Base-by-base conservation (phyloP, 1,284 basidiomycete genomes). In the Limonomyces culmigenus region DNA sequence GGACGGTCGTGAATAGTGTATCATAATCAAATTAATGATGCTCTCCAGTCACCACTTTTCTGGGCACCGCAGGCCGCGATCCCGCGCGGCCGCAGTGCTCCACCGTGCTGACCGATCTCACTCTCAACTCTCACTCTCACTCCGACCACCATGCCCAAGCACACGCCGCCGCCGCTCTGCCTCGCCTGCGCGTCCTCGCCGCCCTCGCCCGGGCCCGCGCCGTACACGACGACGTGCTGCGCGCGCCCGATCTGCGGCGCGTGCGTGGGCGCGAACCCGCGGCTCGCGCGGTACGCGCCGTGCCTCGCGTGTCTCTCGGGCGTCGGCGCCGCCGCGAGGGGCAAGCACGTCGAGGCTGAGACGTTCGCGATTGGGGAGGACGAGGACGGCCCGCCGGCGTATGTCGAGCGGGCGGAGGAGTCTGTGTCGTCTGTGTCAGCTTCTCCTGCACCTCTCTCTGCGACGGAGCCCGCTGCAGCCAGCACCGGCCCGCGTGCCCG, bases 171-270 rank as follows among this genome's bases (percentile, higher is more conserved):
- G n/a, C n/a, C n/a, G n/a, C 65, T 79, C 17, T 79, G 75, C 46
- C 62, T 77, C 12, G 66, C 74, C 6, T 79, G 75, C 47, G 72
- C 71, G 1, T 67, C 68, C 5, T 76, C 70, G 12, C 51, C 75
- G 4, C 70, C 65, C 37, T 33, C 13, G 6, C 27, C 17, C 14
- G 32, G 38, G 27, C 20, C 47, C 6, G 40, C 43, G 6, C 32
- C 51, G 3, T 69, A 68, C 53, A 50, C 56, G 4, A 78, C 75
- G 0, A 51, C 48, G 11, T 78, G 75, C 50, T 79, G 75, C 51
- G 43, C 45, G 11, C 61, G 65, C 2, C 68, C 69, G 2, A 78
- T 79, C 29, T 79, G 75, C 43, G 55, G 61, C 3, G 39, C 49
- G 2, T 79, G 75, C 44, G 51, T 72, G 15, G 34, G 48, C 3